These are phyloP conservation scores for Zarea fungicola DNA, from an alignment of 2,329 filamentous ascomycete species.

Conservation along the genomic window DNA sequence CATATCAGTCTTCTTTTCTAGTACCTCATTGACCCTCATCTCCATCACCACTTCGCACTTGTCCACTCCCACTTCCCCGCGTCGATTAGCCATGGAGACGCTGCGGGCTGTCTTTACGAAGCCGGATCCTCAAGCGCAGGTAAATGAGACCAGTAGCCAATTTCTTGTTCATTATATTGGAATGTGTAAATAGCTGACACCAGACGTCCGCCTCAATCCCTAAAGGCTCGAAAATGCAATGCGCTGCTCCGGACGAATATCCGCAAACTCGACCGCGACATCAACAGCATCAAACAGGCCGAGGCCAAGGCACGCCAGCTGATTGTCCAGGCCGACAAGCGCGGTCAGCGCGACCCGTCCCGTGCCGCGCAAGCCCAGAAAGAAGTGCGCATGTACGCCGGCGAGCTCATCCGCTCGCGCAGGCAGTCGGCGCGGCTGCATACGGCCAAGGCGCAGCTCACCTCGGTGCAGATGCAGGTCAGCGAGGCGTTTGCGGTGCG, in stretches of 20 bases:
- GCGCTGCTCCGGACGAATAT: slow-evolving; percentile 81
- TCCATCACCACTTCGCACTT: slow-evolving; percentile 3
- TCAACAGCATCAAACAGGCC: slow-evolving; percentile 68
- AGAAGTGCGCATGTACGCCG: slow-evolving; percentile 83
- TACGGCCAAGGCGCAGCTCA: slow-evolving; percentile 86
- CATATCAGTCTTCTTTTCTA: background rate
- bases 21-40: background rate
- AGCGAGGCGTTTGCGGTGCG: slow-evolving; percentile 92
- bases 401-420: slow-evolving; percentile 78
- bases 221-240: slow-evolving; percentile 91
- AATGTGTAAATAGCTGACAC: background rate
- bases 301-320: slow-evolving; percentile 81
- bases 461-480: slow-evolving; percentile 94
- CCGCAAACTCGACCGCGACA: slow-evolving; percentile 92
- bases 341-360: slow-evolving; percentile 73
- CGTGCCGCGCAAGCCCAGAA: slow-evolving; percentile 72
- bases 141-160: slow-evolving; percentile 36
- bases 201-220: background rate
- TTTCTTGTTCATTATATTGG: background rate
- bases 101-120: slow-evolving; percentile 83
- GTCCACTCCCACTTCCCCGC: slow-evolving; percentile 10
- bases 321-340: slow-evolving; percentile 76
- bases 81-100: slow-evolving; percentile 68
- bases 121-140: slow-evolving; percentile 89
- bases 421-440: slow-evolving; percentile 68